These are phyloP conservation scores for Suillus alpinus DNA, from an alignment of 768 basidiomycete species.

Conservation along the genomic window DNA sequence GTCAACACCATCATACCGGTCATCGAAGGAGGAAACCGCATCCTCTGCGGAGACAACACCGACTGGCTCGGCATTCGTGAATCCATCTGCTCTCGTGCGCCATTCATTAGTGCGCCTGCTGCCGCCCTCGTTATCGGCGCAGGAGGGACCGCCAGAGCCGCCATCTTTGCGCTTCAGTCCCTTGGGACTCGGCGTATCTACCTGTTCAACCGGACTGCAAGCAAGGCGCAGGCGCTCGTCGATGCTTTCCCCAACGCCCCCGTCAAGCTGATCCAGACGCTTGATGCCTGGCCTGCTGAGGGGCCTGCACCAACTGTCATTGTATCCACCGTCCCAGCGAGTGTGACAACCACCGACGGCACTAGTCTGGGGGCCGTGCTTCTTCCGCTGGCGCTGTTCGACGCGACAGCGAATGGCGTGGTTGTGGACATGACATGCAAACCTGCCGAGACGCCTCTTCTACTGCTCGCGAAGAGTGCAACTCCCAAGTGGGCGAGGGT, in stretches of 20 bases:
- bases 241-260: conserved; percentile 62
- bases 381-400: conserved; percentile 58
- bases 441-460: conserved; percentile 79
- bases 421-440: conserved; percentile 95
- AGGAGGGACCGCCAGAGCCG: conserved; percentile 92
- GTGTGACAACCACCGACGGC: conserved; percentile 46
- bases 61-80: conserved; percentile 90
- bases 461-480: conserved; percentile 57
- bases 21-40: conserved; percentile 34
- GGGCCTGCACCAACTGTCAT: conserved; percentile 64
- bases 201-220: conserved; percentile 81
- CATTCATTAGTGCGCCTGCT: conserved; percentile 29
- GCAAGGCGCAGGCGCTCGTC: conserved; percentile 70
- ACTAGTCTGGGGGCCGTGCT: conserved; percentile 37
- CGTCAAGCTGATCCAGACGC: conserved; percentile 56
- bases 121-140: conserved; percentile 88
- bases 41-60: conserved; percentile 90
- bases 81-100: conserved; percentile 44
- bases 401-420: conserved; percentile 58
- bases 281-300: conserved; percentile 51
- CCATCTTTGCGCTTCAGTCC: conserved; percentile 80
- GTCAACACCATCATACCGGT: conserved; percentile 87
- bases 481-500: conserved; percentile 63
- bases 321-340: conserved; percentile 85
- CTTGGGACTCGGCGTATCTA: conserved; percentile 72